Evolutionary conservation across 495 filamentous ascomycete species (phyloP), one percentile per base, ranked within the genome.

Genomic region (Penicillium flavigenum): DNA sequence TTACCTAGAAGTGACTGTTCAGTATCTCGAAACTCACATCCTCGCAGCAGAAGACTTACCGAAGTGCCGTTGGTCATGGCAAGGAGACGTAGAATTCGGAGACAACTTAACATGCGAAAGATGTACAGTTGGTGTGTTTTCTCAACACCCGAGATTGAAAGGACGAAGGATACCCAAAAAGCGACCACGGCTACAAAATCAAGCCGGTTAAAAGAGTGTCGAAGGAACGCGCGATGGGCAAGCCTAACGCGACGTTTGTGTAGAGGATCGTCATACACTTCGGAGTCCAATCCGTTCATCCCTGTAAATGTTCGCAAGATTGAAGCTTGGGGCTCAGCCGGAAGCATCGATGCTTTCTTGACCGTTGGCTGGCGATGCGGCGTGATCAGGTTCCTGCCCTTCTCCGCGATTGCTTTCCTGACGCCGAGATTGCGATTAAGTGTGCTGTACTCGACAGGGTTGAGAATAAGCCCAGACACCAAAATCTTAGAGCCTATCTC

Each of bases 141-240:
- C 63, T 97, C 90, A 19, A 92, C 63, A 9, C 84, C 86, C 19
- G 79, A 78, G 19, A 91, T 60, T 22, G 84, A 79, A 48, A 98
- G 79, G 34, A 84, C 69, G 62, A 96, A 92, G 0, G 90, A 85
- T 45, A 96, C 85, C 94, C 94, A 99, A 71, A 89, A 98, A 6
- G 92, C 87, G n/a, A 93, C 79, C n/a, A 99, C 87, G 5, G 94
- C 95, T 34, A 99, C 75, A 74, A 98, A 97, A 71, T 99, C 94
- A 4, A 98, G 79, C 54, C 94, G 84, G 69, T 97, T 98, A 76
- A 98, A 98, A 10, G 88, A 88, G 65, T 99, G 94, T 29, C 94
- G 86, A 49, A 99, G 79, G 69, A 96, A 98, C 5, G 94, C 94
- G 54, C 94, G 86, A 56, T 92, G 86, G 31, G 94, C 94, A 53